phyloP scores from a whole-genome alignment of 441 rosid species.

The Gossypium lobatum region DNA sequence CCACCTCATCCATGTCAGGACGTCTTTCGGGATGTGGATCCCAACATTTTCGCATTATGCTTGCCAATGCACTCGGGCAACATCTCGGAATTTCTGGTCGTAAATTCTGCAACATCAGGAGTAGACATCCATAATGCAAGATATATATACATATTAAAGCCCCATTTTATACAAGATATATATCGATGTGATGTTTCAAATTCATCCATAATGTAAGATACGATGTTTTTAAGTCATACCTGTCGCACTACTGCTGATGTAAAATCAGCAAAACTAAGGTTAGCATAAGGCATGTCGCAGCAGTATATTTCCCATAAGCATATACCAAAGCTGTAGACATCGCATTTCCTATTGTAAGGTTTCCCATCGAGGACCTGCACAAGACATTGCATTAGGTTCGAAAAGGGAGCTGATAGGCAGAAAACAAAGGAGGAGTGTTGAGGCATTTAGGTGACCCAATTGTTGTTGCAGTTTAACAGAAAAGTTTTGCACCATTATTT shows the following conservation, averaged over 20 bases:
- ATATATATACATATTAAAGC: neutral
- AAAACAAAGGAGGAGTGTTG: neutral
- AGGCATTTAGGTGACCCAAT: neutral
- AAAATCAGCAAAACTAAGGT: conserved; percentile 54
- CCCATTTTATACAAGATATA: neutral
- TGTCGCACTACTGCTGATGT: conserved; percentile 57
- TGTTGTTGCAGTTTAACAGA: neutral
- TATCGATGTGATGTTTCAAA: neutral
- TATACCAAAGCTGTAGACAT: conserved; percentile 66
- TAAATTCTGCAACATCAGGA: conserved; percentile 34
- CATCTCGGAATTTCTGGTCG: conserved; percentile 66
- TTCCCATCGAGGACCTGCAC: conserved; percentile 63
- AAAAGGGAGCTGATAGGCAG: neutral
- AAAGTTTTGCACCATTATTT: neutral
- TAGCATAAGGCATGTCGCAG: conserved; percentile 62
- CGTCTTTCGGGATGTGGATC: conserved; percentile 49
- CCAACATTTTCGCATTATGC: conserved; percentile 66
- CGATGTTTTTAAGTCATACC: conserved; percentile 24
- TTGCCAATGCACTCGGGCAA: conserved; percentile 50
- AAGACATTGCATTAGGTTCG: conserved; percentile 9
- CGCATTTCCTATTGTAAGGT: conserved; percentile 66
- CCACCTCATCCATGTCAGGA: conserved; percentile 65
- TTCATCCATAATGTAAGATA: too few relatives aligned
- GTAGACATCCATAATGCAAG: neutral
- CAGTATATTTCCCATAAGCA: conserved; percentile 73